Evolutionary conservation across 768 basidiomycete species (phyloP), one percentile per base, ranked within the genome.

Genomic region (Myochromella boudieri): DNA sequence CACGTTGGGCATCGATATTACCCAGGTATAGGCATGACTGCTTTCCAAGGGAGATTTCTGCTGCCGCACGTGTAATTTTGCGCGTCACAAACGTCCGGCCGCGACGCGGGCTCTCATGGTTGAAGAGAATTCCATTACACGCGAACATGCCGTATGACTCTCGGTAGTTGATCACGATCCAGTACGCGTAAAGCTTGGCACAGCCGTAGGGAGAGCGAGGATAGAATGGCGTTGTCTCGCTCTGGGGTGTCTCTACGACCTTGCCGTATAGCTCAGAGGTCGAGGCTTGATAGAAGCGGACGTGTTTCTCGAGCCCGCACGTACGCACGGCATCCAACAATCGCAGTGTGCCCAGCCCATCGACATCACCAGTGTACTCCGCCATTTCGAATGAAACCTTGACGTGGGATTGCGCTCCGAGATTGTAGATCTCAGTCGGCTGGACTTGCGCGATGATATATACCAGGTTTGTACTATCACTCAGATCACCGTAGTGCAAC

Each of bases 321-420:
- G 95, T 98, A 32, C 95, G 84, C 66, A 98, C 85, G 44, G 95
- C 95, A 60, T 98, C 95, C 48, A 98, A 86, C 48, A 98, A 81
- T 57, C 95, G 91, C 38, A 98, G 82, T 5, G 95, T 98, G 44
- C 95, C 95, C 31, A 98, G 77, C 6, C 86, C 95, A 58, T 98
- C 95, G 39, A 98, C 95, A 61, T 98, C 95, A 41, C 91, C 94
- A 0, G 95, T 98, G 72, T 98, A 98, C 69, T 98, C 95, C 20
- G 95, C 91, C 92, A 98, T 95, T 68, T 97, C 95, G 67, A 98
- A 98, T 21, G 94, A 97, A 55, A 98, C 95, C 68, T 98, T 98
- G 75, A 98, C 95, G 72, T 98, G 95, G 33, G 91, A 93, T 67
- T 98, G 95, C 12, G 95, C 95, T 36, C 93, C 95, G 42, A 98